Evolutionary conservation across 169 alveolate species (phyloP).

Genomic region (Cyclospora cayetanensis): DNA sequence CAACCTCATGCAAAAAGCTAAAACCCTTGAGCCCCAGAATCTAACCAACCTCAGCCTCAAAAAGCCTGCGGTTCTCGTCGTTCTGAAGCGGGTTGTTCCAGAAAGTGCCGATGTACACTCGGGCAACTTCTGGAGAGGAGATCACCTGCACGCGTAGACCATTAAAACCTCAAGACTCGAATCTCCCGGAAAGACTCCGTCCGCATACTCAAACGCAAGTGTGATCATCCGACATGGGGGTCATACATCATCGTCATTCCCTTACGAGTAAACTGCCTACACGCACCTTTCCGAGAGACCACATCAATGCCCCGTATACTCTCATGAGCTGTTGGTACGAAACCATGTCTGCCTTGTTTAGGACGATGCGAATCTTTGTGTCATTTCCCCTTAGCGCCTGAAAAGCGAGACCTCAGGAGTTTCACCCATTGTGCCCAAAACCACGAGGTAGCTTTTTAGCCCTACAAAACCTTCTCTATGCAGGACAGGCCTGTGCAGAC

Average conservation of each 20-base stretch:
- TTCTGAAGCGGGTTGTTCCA: conserved; percentile 82
- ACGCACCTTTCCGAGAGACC: conserved; percentile 81
- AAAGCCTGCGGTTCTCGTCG: conserved; percentile 80
- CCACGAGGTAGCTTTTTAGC: no score
- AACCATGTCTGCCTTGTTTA: conserved; percentile 81
- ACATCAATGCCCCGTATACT: conserved; percentile 86
- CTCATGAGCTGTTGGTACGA: conserved; percentile 86
- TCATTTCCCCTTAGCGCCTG: conserved; percentile 77
- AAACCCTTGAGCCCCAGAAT: background rate
- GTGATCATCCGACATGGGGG: no score
- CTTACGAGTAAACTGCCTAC: background rate
- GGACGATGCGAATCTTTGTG: conserved; percentile 78
- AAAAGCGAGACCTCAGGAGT: no score
- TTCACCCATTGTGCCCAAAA: no score
- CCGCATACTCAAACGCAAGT: no score
- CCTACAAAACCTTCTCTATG: no score
- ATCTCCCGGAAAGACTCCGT: no score
- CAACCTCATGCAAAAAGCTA: background rate
- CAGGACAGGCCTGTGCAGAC: no score
- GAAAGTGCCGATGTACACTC: conserved; percentile 83
- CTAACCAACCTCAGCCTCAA: conserved; percentile 83
- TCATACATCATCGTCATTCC: no score
- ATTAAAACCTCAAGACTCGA: background rate
- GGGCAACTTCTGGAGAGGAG: conserved; percentile 79
- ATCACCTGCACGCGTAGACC: conserved; percentile 56